These are phyloP conservation scores for Mortierella sp. DNA, from an alignment of 371 early-diverging fungal genomes.

Conservation along the genomic window DNA sequence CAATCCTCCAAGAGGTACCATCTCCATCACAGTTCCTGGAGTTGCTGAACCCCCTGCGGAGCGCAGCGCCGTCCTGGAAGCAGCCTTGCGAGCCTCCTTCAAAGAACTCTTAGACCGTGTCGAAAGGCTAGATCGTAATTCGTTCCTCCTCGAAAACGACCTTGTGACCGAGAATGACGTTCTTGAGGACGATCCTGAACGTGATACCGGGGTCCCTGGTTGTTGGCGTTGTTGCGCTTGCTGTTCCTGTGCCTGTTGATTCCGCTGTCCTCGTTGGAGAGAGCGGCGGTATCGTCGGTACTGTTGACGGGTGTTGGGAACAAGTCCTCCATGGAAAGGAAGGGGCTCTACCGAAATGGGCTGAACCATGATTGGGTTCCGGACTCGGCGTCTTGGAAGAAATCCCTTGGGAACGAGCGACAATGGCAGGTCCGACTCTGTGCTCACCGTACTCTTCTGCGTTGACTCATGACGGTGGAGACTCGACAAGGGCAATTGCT, in stretches of 20 bases:
- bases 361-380: slow-evolving; percentile 44
- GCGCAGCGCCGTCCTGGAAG: slow-evolving; percentile 17
- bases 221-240: background rate
- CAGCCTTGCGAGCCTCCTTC: slow-evolving; percentile 21
- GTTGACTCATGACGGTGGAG: no score
- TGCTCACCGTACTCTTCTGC: background rate
- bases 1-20: background rate
- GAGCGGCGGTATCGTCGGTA: slow-evolving; percentile 33
- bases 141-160: slow-evolving; percentile 2
- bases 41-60: background rate
- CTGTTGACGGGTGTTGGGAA: slow-evolving; percentile 34
- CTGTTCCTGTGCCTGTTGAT: background rate
- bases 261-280: slow-evolving; percentile 3
- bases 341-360: slow-evolving; percentile 56
- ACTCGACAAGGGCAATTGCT: background rate
- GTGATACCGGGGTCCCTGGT: background rate
- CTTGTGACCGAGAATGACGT: background rate
- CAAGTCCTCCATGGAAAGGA: slow-evolving; percentile 46
- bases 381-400: background rate
- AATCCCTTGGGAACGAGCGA: background rate
- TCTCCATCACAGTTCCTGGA: slow-evolving; percentile 3
- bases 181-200: background rate
- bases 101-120: slow-evolving; percentile 12
- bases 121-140: background rate
- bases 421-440: background rate